Percentiles rank a stretch among this genome's conserved stretches.
phyloP scores from a whole-genome alignment of 2,329 filamentous ascomycete genomes.

The Paracoccidioides lutzii region DNA sequence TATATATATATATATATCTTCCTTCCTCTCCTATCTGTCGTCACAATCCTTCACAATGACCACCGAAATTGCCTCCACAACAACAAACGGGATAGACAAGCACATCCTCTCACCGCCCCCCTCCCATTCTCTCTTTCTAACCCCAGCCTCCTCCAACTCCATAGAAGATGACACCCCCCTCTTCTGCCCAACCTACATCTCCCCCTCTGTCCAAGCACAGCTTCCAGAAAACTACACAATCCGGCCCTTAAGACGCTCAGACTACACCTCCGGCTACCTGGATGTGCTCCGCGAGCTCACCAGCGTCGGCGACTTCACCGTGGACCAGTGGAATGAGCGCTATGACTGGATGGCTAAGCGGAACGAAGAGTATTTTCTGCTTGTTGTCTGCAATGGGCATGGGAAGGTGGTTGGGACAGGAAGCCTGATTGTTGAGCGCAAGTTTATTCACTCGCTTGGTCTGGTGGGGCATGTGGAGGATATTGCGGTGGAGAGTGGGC shows the following conservation, averaged over 20 bases:
- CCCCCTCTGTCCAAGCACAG: conserved; percentile 54
- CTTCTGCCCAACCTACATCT: conserved; percentile 67
- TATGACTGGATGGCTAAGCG: conserved; percentile 69
- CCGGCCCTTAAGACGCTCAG: conserved; percentile 63
- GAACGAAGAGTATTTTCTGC: conserved; percentile 68
- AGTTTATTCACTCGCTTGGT: conserved; percentile 42
- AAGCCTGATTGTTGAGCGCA: conserved; percentile 80
- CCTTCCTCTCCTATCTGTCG: neutral
- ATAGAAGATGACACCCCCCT: conserved; percentile 43
- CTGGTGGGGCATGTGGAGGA: conserved; percentile 91
- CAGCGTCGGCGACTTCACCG: conserved; percentile 74
- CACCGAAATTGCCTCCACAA: neutral
- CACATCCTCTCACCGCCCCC: neutral
- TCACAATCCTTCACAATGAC: neutral
- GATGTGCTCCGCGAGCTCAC: conserved; percentile 86
- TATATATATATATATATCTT: neutral
- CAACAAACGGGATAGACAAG: neutral
- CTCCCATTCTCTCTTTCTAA: neutral
- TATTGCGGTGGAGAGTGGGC: conserved; percentile 85
- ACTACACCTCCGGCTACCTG: conserved; percentile 73
- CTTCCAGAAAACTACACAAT: conserved; percentile 74
- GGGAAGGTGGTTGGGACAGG: conserved; percentile 75
- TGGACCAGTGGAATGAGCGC: conserved; percentile 61
- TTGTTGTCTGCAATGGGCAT: conserved; percentile 67
- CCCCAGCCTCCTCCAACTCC: neutral